These are phyloP conservation scores for Umbilicaria muhlenbergii DNA, from an alignment of 495 filamentous ascomycete species.

Conservation along the genomic window DNA sequence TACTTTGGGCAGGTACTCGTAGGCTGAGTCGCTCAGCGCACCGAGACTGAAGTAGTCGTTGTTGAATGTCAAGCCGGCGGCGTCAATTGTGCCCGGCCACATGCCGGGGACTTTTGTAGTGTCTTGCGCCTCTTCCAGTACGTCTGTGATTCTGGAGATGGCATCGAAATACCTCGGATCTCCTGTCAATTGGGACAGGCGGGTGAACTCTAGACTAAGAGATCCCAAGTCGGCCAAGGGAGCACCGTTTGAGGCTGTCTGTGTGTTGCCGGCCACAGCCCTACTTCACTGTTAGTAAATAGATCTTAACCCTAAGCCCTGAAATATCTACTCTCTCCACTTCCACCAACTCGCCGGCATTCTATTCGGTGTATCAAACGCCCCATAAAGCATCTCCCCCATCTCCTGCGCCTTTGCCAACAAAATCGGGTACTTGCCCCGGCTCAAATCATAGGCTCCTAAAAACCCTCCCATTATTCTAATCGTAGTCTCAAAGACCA, in stretches of 20 bases:
- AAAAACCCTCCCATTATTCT: constrained; percentile 73
- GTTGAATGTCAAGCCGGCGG: constrained; percentile 4
- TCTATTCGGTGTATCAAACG: constrained; percentile 92
- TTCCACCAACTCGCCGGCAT: constrained; percentile 83
- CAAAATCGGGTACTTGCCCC: constrained; percentile 48
- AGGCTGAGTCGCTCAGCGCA: constrained; percentile 21
- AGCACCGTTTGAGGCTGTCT: constrained; percentile 11
- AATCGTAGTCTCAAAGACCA: constrained; percentile 77
- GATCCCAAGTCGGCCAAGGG: constrained; percentile 21
- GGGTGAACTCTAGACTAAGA: constrained; percentile 23
- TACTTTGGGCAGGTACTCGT: constrained; percentile 24
- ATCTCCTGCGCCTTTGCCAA: constrained; percentile 81
- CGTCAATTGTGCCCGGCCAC: constrained; percentile 19
- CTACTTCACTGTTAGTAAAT: background rate
- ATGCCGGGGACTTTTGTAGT: constrained; percentile 21
- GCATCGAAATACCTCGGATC: constrained; percentile 24
- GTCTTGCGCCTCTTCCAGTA: constrained; percentile 17
- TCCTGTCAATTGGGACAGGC: constrained; percentile 20
- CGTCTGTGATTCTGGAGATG: constrained; percentile 16
- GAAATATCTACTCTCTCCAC: constrained; percentile 52
- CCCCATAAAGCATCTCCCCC: constrained; percentile 77
- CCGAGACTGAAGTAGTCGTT: constrained; percentile 12
- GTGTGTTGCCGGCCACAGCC: background rate
- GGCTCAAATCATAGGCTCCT: constrained; percentile 68
- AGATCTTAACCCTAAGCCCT: background rate